Evolutionary conservation across 345 rosid species (phyloP).

Genomic region (Acer campestre): DNA sequence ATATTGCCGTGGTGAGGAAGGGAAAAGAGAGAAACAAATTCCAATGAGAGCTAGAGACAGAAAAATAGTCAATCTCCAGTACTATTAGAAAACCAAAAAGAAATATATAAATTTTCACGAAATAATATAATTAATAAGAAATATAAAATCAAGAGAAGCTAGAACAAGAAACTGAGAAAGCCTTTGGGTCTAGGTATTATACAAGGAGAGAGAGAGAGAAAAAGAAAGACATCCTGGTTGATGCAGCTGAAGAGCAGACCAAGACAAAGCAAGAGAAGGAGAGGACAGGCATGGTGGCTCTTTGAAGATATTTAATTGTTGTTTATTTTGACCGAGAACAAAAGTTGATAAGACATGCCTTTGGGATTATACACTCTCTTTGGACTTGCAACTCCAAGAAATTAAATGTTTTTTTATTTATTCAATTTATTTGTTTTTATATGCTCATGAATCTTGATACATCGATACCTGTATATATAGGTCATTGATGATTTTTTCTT

Average conservation of each 20-base stretch:
- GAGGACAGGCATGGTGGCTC: conserved; percentile 37
- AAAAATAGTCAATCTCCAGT: too few species aligned
- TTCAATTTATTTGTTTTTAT: conserved; percentile 8
- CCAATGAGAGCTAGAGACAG: too few species aligned
- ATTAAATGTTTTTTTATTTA: not conserved
- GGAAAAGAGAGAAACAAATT: too few species aligned
- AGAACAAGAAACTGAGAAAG: not conserved
- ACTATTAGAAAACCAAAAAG: too few species aligned
- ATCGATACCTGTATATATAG: conserved; percentile 11
- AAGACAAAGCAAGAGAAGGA: conserved; percentile 19
- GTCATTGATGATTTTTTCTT: conserved; percentile 4
- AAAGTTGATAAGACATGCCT: conserved; percentile 54
- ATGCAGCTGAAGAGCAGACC: not conserved
- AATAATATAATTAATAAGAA: too few species aligned
- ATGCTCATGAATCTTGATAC: not conserved
- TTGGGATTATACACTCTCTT: conserved; percentile 47
- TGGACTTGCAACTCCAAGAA: conserved; percentile 18
- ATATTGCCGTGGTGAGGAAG: too few species aligned
- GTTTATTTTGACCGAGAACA: conserved; percentile 37
- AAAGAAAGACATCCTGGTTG: conserved; percentile 10
- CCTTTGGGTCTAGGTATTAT: conserved; percentile 14
- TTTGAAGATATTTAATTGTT: conserved; percentile 14
- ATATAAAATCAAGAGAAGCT: not conserved
- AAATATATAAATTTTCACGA: too few species aligned
- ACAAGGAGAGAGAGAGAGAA: not conserved